Percentiles rank a stretch among this genome's conserved stretches.
Conservation (phyloP, 192 early-diverging fungal genomes). For the Backusella westeae region DNA sequence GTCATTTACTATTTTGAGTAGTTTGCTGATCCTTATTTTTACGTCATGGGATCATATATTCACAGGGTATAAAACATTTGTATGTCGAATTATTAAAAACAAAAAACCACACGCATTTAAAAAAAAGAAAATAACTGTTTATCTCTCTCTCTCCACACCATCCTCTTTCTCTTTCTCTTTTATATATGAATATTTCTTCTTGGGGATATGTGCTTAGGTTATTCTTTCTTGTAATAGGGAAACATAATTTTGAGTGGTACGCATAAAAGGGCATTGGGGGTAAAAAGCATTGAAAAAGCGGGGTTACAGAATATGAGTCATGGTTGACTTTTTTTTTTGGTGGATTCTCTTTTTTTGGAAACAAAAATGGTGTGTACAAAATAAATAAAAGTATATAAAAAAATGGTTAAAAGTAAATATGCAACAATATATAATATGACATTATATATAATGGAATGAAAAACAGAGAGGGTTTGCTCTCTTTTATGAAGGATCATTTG, state of each 20-base stretch:
- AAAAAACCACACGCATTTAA: neutral
- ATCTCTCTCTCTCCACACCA: neutral
- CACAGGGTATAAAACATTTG: neutral
- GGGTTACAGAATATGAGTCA: constrained; percentile 7
- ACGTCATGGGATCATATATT: neutral
- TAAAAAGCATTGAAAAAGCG: neutral
- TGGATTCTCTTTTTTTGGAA: neutral
- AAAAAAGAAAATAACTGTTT: neutral
- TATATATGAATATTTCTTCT: neutral
- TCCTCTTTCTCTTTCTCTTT: neutral
- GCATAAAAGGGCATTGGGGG: neutral
- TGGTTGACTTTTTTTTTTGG: neutral
- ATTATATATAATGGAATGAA: neutral
- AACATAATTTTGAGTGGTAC: neutral
- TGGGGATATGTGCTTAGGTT: neutral
- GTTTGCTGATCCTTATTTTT: neutral
- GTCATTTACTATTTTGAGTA: neutral
- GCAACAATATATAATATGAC: neutral
- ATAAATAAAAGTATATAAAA: neutral
- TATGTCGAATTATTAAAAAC: neutral
- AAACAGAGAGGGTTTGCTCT: neutral
- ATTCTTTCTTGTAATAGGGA: neutral
- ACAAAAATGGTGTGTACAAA: neutral
- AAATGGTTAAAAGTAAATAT: neutral
- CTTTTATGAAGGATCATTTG: neutral